Conservation (phyloP, 2,329 filamentous ascomycete species). For the Berkeleyomyces basicola region DNA sequence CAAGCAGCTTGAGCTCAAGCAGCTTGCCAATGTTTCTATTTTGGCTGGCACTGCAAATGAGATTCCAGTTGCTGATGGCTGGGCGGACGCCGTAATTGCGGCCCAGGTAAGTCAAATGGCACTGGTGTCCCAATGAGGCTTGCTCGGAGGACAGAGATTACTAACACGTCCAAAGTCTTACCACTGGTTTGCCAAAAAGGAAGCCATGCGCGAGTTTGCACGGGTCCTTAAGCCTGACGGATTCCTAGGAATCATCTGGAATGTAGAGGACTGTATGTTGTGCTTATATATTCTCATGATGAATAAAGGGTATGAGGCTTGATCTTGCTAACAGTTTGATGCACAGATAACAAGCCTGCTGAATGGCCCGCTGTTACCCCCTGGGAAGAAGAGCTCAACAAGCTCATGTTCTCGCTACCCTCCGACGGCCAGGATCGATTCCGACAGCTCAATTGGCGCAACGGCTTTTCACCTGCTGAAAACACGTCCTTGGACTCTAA, state of each 20-base stretch:
- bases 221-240: conserved; percentile 45
- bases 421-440: conserved; percentile 46
- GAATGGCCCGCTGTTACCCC: conserved; percentile 36
- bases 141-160: conserved; percentile 1
- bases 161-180: conserved; percentile 26
- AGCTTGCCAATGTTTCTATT: conserved; percentile 36
- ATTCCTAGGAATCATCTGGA: conserved; percentile 54
- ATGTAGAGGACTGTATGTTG: conserved; percentile 49
- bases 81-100: conserved; percentile 47
- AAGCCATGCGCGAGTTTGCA: conserved; percentile 48
- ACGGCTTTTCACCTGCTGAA: conserved; percentile 45
- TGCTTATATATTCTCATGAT: background rate
- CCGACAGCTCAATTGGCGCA: conserved; percentile 45
- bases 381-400: conserved; percentile 47
- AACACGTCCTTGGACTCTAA: conserved; percentile 17
- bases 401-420: conserved; percentile 36
- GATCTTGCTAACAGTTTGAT: background rate
- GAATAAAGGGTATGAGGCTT: background rate
- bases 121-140: background rate
- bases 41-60: conserved; percentile 39
- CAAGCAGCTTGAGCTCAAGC: conserved; percentile 40
- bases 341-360: conserved; percentile 45
- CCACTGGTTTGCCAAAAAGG: conserved; percentile 33
- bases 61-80: conserved; percentile 38
- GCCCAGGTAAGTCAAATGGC: conserved; percentile 41